Evolutionary conservation across 257 asterid species (phyloP).

Genomic region (Solanum virginianum): DNA sequence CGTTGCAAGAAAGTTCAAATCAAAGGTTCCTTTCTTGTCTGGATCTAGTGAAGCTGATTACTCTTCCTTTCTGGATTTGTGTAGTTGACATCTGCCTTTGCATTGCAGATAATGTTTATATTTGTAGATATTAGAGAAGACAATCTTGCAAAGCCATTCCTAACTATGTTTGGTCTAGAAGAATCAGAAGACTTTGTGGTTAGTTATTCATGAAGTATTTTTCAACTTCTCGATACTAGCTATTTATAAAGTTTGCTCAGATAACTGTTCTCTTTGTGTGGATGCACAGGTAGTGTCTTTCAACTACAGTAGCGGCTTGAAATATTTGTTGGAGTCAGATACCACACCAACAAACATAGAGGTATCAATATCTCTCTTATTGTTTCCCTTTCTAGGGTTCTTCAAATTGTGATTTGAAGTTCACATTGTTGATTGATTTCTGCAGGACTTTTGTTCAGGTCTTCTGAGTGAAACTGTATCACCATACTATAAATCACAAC

Average conservation of each 20-base stretch:
- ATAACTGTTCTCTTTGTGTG: neutral
- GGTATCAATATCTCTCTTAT: constrained; percentile 22
- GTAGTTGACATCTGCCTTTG: neutral
- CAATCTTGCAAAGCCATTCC: constrained; percentile 86
- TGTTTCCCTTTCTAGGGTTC: constrained; percentile 1
- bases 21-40: constrained; percentile 37
- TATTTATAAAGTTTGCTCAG: neutral
- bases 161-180: constrained; percentile 82
- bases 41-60: neutral
- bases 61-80: neutral
- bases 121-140: constrained; percentile 65
- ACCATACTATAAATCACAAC: constrained; percentile 79
- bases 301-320: constrained; percentile 47
- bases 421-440: constrained; percentile 1
- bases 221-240: neutral
- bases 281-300: constrained; percentile 51
- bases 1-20: constrained; percentile 62
- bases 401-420: neutral
- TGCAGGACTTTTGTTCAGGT: constrained; percentile 66
- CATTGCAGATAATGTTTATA: constrained; percentile 65
- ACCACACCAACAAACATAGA: constrained; percentile 48
- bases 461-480: constrained; percentile 39
- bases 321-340: constrained; percentile 57
- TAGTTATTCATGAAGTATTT: constrained; percentile 5
- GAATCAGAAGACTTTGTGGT: constrained; percentile 53